Percentiles rank a stretch among this genome's conserved stretches.
Evolutionary conservation across 208 protist genomes (phyloP).

Genomic region (Spongospora subterranea): DNA sequence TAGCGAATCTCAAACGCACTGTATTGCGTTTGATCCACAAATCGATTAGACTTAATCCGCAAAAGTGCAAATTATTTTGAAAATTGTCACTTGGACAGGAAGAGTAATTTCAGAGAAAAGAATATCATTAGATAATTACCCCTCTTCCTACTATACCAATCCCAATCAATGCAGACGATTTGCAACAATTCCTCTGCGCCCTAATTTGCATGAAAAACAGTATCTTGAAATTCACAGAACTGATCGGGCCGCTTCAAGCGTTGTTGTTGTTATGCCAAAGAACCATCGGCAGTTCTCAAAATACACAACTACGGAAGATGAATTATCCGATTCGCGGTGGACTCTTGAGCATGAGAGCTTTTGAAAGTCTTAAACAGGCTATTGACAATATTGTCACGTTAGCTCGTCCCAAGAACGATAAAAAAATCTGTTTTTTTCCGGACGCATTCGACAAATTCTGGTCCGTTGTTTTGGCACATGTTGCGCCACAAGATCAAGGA

Average conservation of each 20-base stretch:
- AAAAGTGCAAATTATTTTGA: neutral
- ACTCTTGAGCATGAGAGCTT: neutral
- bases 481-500: neutral
- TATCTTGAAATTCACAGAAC: neutral
- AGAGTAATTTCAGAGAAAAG: neutral
- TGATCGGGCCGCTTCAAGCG: neutral
- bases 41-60: neutral
- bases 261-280: neutral
- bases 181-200: neutral
- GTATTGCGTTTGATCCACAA: too few relatives aligned
- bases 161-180: neutral
- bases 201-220: neutral
- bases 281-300: neutral
- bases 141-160: too few relatives aligned
- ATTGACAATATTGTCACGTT: neutral
- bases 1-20: too few relatives aligned
- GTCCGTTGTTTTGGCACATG: neutral
- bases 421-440: neutral
- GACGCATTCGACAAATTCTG: neutral
- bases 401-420: neutral
- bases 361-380: neutral
- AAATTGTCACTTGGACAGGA: neutral
- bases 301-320: neutral
- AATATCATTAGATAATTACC: neutral
- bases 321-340: neutral